Base-by-base conservation (phyloP, 306 rosid genomes). In the Luffa acutangula region DNA sequence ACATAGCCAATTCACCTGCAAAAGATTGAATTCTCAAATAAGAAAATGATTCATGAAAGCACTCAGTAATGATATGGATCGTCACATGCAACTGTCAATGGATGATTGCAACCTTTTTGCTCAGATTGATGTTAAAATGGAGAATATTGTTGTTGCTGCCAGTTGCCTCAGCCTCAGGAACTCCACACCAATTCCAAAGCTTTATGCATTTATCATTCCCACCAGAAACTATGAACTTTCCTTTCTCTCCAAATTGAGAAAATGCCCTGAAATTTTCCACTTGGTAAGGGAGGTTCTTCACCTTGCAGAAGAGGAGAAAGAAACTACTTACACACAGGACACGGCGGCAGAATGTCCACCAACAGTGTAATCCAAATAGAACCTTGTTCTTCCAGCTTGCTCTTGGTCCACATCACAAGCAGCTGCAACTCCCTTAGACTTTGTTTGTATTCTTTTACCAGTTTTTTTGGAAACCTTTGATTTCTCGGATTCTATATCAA, bases 1-100 rank as follows among this genome's bases (percentile, higher is more conserved):
- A 81, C 97, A 95, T 18, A 93, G 87, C 91, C 97, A 89, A 85
- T 93, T 95, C 72, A 93, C 97, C 99, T 95, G 97, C 81, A 80
- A 69, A 81, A 66, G 59, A 7, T 82, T 56, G 25, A 45, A 59
- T 77, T 15, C 25, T 39, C 7, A 74, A 15, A 81, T 49, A 60
- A 81, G 31, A 51, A 72, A 72, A 17, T 31, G 21, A 48, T 79
- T 12, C 6, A 58, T 20, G 70, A 53, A 58, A 64, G 77, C 58
- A 78, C 78, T 17, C 31, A 83, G 67, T 51, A 31, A 83, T 17
- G 39, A 51, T 51, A 74, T 9, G 31, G 37, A 73, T 79, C n/a
- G 62, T 15, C 41, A 41, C 20, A 67, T n/a, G 79, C 69, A 67
- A 80, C 21, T 57, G 76, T 31, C n/a, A 72, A 48, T 86, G 41